A percentile compares a stretch with the other conserved stretches of the same genome.
These are phyloP conservation scores for Setaria viridis DNA, from an alignment of 202 grass and related monocot genomes.

Conservation along the genomic window DNA sequence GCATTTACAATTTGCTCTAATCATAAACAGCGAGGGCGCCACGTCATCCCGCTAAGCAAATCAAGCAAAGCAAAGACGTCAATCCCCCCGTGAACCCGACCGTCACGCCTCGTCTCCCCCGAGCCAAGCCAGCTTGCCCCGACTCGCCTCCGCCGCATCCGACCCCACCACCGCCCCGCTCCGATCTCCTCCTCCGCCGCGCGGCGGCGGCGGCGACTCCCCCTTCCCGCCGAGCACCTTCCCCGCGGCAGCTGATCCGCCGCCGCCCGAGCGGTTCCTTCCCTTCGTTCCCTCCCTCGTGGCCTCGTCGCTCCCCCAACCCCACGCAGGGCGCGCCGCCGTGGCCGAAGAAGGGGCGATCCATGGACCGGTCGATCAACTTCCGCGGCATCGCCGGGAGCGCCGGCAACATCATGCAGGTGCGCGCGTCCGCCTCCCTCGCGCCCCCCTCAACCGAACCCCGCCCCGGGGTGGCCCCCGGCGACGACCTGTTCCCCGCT, in stretches of 20 bases:
- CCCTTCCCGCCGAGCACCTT: background rate
- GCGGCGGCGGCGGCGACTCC: background rate
- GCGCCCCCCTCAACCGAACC: background rate
- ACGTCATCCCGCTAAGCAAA: conserved; percentile 29
- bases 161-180: background rate
- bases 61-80: conserved; percentile 31
- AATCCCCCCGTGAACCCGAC: conserved; percentile 17
- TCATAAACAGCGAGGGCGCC: background rate
- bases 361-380: conserved; percentile 90
- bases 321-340: conserved; percentile 8
- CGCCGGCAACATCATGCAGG: conserved; percentile 97
- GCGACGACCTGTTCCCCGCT: background rate
- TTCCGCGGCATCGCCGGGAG: conserved; percentile 92
- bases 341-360: conserved; percentile 19
- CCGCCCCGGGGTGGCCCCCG: background rate
- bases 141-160: conserved; percentile 45
- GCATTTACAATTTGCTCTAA: no score
- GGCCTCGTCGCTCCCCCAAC: background rate
- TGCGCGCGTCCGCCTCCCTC: background rate
- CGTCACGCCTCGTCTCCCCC: background rate
- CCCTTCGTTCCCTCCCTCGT: background rate
- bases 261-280: background rate
- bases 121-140: background rate
- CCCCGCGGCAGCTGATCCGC: background rate
- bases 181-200: conserved; percentile 38